phyloP scores from a whole-genome alignment of 1,284 basidiomycete species.

The Leccinum pallidistipes region DNA sequence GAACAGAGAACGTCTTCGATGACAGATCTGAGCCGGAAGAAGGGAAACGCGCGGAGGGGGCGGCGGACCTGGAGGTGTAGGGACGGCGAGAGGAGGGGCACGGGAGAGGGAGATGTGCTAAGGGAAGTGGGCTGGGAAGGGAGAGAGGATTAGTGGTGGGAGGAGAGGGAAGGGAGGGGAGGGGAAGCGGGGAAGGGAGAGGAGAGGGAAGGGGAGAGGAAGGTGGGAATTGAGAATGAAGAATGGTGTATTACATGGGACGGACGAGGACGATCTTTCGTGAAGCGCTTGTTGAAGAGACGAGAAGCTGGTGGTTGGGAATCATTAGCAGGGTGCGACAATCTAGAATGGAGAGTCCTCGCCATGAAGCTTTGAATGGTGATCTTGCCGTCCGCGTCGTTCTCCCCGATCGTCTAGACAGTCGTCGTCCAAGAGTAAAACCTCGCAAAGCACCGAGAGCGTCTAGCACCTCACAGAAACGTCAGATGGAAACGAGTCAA shows the following conservation, averaged over 20 bases:
- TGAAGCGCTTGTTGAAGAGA: conserved; percentile 40
- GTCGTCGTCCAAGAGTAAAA: too few species aligned
- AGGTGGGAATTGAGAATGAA: conserved; percentile 33
- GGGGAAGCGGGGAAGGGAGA: conserved; percentile 28
- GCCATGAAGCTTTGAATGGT: too few species aligned
- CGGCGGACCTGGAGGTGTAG: conserved; percentile 22
- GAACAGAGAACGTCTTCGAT: conserved; percentile 66
- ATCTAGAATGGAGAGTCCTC: too few species aligned
- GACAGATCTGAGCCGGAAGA: conserved; percentile 41
- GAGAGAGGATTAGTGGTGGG: conserved; percentile 28
- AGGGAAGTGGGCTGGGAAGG: conserved; percentile 26
- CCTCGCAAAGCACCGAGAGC: too few species aligned
- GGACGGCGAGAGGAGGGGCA: conserved; percentile 33
- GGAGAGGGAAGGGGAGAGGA: conserved; percentile 32
- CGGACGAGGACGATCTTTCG: conserved; percentile 40
- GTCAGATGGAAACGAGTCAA: conserved; percentile 49
- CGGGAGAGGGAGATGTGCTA: conserved; percentile 31
- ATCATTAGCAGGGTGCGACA: conserved; percentile 53
- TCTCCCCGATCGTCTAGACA: too few species aligned
- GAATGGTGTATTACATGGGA: conserved; percentile 24
- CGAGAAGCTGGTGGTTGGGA: conserved; percentile 26
- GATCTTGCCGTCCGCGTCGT: too few species aligned
- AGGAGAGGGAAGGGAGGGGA: conserved; percentile 29
- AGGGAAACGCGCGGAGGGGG: conserved; percentile 16
- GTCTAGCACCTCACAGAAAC: too few species aligned